Evolutionary conservation across 805 yeast species (phyloP).

Genomic region (Candida loeiensis): DNA sequence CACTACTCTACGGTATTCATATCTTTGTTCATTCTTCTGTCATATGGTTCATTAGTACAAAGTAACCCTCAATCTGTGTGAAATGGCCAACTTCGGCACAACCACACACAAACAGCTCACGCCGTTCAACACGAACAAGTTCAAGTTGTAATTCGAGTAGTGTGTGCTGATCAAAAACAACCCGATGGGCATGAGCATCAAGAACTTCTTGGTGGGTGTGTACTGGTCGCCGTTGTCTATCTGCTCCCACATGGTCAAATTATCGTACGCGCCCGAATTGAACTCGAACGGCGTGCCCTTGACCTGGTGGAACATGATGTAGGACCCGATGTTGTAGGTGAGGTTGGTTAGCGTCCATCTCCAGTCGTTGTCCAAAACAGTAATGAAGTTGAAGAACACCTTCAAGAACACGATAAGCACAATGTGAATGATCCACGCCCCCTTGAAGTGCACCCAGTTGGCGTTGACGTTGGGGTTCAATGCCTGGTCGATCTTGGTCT

Average conservation of each 20-base stretch:
- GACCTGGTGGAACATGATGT: slow-evolving; percentile 93
- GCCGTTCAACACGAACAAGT: slow-evolving; percentile 73
- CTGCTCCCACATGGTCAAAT: slow-evolving; percentile 98
- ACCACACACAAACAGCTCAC: slow-evolving; percentile 82
- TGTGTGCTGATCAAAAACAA: slow-evolving; percentile 85
- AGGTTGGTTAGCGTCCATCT: slow-evolving; percentile 93
- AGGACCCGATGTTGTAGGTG: slow-evolving; percentile 86
- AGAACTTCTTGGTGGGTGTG: slow-evolving; percentile 92
- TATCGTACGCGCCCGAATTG: slow-evolving; percentile 93
- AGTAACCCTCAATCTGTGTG: slow-evolving; percentile 75
- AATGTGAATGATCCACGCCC: slow-evolving; percentile 93
- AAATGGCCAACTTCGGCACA: slow-evolving; percentile 82
- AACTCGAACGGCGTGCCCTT: slow-evolving; percentile 98
- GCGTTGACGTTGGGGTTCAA: slow-evolving; percentile 89
- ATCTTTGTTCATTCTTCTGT: no score
- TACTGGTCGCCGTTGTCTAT: slow-evolving; percentile 93
- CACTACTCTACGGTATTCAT: no score
- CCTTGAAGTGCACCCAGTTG: slow-evolving; percentile 92
- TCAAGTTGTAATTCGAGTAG: slow-evolving; percentile 79
- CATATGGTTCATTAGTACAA: slow-evolving; percentile 20
- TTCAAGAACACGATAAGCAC: slow-evolving; percentile 75
- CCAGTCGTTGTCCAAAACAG: slow-evolving; percentile 77
- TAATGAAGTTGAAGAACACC: slow-evolving; percentile 72
- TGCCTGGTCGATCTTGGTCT: slow-evolving; percentile 88
- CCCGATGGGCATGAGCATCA: slow-evolving; percentile 88